phyloP scores from a whole-genome alignment of 2,329 filamentous ascomycete species.

The Ramularia endophylla region DNA sequence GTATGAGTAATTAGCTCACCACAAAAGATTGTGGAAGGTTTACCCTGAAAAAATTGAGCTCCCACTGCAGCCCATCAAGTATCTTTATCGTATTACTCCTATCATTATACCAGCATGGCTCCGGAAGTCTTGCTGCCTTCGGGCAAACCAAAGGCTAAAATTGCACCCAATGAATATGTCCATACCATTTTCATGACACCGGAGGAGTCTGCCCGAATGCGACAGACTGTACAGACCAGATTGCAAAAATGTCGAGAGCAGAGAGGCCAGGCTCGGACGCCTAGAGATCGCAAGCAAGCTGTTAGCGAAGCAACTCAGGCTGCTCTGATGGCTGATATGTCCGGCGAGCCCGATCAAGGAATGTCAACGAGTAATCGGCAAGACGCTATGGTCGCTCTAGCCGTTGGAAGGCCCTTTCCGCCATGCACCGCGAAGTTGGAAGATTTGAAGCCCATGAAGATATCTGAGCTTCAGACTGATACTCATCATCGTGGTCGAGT shows the following conservation, averaged over 20 bases:
- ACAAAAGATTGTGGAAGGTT: no score
- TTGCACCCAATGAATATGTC: not conserved
- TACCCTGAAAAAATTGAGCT: no score
- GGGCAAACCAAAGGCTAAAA: not conserved
- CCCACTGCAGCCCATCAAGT: no score
- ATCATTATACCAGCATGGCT: no score
- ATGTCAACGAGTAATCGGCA: conserved; percentile 3
- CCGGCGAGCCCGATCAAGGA: conserved; percentile 5
- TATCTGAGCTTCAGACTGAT: conserved; percentile 14
- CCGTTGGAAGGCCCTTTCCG: conserved; percentile 6
- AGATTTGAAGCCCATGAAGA: conserved; percentile 2
- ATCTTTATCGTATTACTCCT: no score
- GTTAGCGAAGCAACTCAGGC: conserved; percentile 7
- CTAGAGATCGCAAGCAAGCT: conserved; percentile 6
- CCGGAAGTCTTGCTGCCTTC: no score
- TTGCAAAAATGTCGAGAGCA: conserved; percentile 8
- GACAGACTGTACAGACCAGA: conserved; percentile 7
- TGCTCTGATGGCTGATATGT: conserved; percentile 12
- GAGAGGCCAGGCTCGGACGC: conserved; percentile 4
- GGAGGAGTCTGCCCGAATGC: conserved; percentile 7
- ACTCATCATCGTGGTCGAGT: conserved; percentile 18
- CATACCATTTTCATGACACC: conserved; percentile 1
- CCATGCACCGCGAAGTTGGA: conserved; percentile 1
- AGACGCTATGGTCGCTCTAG: conserved; percentile 7
- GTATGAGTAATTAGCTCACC: no score